phyloP scores from a whole-genome alignment of 2,329 filamentous ascomycete genomes.

The Cercospora canescens region DNA sequence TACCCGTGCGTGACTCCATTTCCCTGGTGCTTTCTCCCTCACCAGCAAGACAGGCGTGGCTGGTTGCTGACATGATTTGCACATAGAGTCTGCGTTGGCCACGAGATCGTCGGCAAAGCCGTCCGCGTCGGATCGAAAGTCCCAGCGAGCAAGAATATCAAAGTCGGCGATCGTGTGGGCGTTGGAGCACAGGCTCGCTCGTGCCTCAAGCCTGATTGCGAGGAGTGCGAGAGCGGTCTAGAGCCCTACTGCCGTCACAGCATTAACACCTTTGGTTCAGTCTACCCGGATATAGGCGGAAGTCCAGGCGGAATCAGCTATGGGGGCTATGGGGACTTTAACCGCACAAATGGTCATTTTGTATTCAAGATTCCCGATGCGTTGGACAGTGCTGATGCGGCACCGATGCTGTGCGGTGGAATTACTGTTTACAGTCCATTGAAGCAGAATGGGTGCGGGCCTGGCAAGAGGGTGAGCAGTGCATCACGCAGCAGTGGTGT shows the following conservation, averaged over 20 bases:
- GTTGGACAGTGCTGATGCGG: conserved; percentile 52
- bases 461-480: conserved; percentile 66
- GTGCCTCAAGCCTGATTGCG: conserved; percentile 51
- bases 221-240: conserved; percentile 51
- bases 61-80: not conserved
- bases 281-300: conserved; percentile 34
- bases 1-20: conserved; percentile 28
- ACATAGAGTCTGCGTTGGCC: conserved; percentile 34
- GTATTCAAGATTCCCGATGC: conserved; percentile 57
- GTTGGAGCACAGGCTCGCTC: conserved; percentile 53
- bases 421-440: conserved; percentile 73
- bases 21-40: too few relatives aligned
- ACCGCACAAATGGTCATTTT: conserved; percentile 55
- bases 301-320: conserved; percentile 56
- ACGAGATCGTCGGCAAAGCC: conserved; percentile 38
- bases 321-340: conserved; percentile 62
- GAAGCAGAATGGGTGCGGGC: conserved; percentile 64
- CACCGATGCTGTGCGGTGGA: conserved; percentile 76
- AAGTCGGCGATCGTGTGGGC: conserved; percentile 46
- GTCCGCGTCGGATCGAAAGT: conserved; percentile 34
- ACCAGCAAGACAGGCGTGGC: not conserved
- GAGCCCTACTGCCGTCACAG: conserved; percentile 32
- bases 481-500: not conserved
- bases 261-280: conserved; percentile 35
- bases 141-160: conserved; percentile 33